A percentile compares a stretch with the other conserved stretches of the same genome.
Evolutionary conservation across 1,139 yeast genomes (phyloP).

Genomic region (Saccharomyces uvarum): DNA sequence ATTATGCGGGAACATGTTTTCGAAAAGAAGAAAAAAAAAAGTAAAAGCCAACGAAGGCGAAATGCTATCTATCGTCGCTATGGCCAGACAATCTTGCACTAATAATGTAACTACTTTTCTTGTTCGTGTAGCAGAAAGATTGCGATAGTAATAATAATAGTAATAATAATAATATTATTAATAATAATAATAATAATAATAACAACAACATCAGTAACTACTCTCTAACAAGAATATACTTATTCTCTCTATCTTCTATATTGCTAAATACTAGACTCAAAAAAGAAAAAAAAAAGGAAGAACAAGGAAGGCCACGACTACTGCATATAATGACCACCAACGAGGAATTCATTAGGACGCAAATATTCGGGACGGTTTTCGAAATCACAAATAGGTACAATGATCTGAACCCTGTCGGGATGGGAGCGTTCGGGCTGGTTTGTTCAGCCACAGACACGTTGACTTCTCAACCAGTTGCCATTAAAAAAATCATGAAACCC

Average conservation of each 20-base stretch:
- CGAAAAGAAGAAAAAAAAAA: slow-evolving; percentile 1
- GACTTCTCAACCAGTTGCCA: slow-evolving; percentile 91
- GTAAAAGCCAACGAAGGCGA: not conserved
- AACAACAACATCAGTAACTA: not conserved
- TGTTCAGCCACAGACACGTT: slow-evolving; percentile 92
- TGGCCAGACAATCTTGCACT: not conserved
- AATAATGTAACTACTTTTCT: not conserved
- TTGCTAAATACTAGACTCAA: not conserved
- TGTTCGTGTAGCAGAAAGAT: not conserved
- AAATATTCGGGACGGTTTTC: slow-evolving; percentile 73
- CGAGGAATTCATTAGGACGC: slow-evolving; percentile 39
- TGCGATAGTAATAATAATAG: not conserved
- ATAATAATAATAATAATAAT: too few relatives aligned
- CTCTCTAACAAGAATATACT: not conserved
- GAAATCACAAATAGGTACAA: slow-evolving; percentile 89
- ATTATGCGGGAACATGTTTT: not conserved
- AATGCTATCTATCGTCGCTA: not conserved
- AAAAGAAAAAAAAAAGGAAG: not conserved
- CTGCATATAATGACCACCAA: slow-evolving; percentile 21
- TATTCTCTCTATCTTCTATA: not conserved
- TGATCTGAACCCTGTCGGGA: slow-evolving; percentile 93
- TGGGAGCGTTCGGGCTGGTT: slow-evolving; percentile 98
- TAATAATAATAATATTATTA: too few relatives aligned
- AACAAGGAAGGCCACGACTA: not conserved
- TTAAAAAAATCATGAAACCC: slow-evolving; percentile 95